These are phyloP conservation scores for Sclerotinia subarctica DNA, from an alignment of 2,329 filamentous ascomycete genomes.

Conservation along the genomic window DNA sequence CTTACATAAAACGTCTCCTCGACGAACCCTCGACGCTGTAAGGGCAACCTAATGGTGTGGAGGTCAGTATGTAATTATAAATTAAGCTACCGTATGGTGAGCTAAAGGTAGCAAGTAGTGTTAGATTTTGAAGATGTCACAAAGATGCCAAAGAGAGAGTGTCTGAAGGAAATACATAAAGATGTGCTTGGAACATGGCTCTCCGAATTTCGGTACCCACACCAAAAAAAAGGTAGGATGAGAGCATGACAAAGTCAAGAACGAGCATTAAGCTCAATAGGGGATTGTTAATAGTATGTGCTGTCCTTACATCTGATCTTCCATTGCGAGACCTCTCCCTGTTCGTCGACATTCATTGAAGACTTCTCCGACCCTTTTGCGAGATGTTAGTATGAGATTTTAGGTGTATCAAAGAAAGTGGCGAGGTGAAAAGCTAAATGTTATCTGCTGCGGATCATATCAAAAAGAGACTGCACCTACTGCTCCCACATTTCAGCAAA, in stretches of 20 bases:
- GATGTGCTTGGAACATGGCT: not conserved
- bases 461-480: not conserved
- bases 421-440: not conserved
- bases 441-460: not conserved
- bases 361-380: slow-evolving; percentile 53
- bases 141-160: not conserved
- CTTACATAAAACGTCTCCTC: slow-evolving; percentile 71
- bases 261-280: not conserved
- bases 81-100: not conserved
- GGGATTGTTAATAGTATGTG: not conserved
- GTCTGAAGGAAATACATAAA: not conserved
- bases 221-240: not conserved
- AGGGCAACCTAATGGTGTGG: slow-evolving; percentile 49
- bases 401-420: not conserved
- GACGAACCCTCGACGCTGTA: slow-evolving; percentile 60
- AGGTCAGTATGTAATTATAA: not conserved
- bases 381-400: not conserved
- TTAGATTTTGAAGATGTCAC: not conserved
- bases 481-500: slow-evolving; percentile 74
- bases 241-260: not conserved
- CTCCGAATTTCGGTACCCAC: not conserved
- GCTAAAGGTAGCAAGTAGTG: not conserved
- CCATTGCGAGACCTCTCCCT: slow-evolving; percentile 75
- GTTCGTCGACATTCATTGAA: slow-evolving; percentile 64
- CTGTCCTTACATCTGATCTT: slow-evolving; percentile 61